Evolutionary conservation across 495 filamentous ascomycete species (phyloP).

Genomic region (Hyaloscypha variabilis): DNA sequence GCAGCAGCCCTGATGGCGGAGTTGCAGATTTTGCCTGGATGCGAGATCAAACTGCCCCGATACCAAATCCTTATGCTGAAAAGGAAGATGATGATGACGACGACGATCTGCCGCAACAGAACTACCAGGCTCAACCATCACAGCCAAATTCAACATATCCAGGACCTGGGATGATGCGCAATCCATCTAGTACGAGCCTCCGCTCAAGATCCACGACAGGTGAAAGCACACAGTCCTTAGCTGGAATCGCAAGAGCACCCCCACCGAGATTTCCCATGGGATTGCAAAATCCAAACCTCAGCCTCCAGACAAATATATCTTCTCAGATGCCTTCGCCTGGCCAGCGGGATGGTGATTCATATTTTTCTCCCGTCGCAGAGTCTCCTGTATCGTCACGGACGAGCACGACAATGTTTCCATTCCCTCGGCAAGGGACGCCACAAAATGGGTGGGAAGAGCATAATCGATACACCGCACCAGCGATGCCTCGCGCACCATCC

Average conservation of each 20-base stretch:
- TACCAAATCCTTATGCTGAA: conserved; percentile 79
- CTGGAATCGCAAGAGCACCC: conserved; percentile 51
- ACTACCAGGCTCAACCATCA: neutral
- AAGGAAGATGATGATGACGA: conserved; percentile 82
- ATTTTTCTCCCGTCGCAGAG: conserved; percentile 88
- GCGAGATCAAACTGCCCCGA: conserved; percentile 55
- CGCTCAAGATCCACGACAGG: conserved; percentile 79
- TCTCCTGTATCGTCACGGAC: conserved; percentile 83
- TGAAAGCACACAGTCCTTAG: conserved; percentile 61
- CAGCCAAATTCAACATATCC: conserved; percentile 24
- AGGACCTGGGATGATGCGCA: conserved; percentile 62
- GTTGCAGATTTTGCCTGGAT: conserved; percentile 77
- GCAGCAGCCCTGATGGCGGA: conserved; percentile 37
- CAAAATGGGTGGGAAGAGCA: conserved; percentile 64
- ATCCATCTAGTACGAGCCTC: conserved; percentile 78
- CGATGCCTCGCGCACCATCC: conserved; percentile 75
- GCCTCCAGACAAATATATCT: conserved; percentile 70
- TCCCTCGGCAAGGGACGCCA: conserved; percentile 73
- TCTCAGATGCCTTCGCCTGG: conserved; percentile 41
- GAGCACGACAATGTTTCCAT: conserved; percentile 70
- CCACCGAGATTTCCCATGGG: conserved; percentile 71
- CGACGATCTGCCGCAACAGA: conserved; percentile 37
- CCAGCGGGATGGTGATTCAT: conserved; percentile 63
- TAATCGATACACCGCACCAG: conserved; percentile 85
- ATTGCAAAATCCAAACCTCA: conserved; percentile 59